A percentile compares a stretch with the other conserved stretches of the same genome.
Evolutionary conservation across 2,329 filamentous ascomycete genomes (phyloP).

Genomic region (Penicillium paneum): DNA sequence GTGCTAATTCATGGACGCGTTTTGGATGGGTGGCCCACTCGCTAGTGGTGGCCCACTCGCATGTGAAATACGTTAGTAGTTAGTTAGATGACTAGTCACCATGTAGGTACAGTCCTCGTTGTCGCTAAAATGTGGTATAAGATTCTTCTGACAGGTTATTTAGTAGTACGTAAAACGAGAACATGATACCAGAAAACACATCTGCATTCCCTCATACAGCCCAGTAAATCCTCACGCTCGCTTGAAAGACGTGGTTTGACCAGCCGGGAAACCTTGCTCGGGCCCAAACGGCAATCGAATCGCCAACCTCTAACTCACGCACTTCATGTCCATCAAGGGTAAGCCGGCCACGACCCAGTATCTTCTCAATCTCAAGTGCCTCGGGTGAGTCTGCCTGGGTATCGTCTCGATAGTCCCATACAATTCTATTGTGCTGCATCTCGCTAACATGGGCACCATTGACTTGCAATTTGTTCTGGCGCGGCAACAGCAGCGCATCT

Average conservation of each 20-base stretch:
- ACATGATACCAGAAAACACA: background rate
- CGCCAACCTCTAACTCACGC: conserved; percentile 35
- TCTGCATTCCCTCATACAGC: conserved; percentile 24
- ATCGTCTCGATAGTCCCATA: conserved; percentile 37
- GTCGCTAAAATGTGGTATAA: background rate
- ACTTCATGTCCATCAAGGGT: conserved; percentile 38
- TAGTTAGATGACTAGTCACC: no score
- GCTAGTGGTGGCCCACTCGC: no score
- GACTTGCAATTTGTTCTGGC: conserved; percentile 29
- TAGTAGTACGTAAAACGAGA: background rate
- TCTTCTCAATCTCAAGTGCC: conserved; percentile 31
- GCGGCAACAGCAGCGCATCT: conserved; percentile 31
- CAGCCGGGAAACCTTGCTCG: conserved; percentile 39
- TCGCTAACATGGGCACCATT: conserved; percentile 26
- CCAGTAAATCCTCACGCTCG: conserved; percentile 38
- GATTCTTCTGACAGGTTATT: no score
- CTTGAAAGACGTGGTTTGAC: conserved; percentile 33
- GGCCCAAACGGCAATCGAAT: conserved; percentile 39
- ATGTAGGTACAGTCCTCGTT: no score
- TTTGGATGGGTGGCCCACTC: no score
- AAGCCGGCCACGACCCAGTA: conserved; percentile 32
- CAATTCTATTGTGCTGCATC: conserved; percentile 27
- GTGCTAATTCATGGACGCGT: no score
- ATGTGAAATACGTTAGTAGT: no score
- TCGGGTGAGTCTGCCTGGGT: conserved; percentile 30